Base-by-base conservation (phyloP, 2,329 filamentous ascomycete species). In the Hypoxylon rubiginosum region DNA sequence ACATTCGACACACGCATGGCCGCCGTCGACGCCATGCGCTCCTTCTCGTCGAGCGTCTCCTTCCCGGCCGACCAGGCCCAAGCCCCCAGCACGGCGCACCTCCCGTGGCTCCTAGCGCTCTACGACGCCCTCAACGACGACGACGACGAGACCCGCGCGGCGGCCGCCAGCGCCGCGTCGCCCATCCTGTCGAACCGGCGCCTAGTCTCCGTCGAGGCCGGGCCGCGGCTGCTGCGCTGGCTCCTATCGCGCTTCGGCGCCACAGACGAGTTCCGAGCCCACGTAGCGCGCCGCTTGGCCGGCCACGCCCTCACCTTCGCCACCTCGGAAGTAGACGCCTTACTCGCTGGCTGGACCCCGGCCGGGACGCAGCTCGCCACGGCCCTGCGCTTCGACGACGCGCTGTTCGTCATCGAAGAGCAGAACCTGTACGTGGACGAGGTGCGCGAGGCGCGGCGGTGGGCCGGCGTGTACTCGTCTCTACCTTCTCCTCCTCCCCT, bases 401-500 rank as follows among this genome's bases (percentile, higher is more conserved):
- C 90, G 3, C 86, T 99, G 0, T 99, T 99, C 76, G 90, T 87
- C 0, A 86, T 93, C 60, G 96, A 99, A 79, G 94, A 97, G 77
- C 94, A 97, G 76, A 99, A 99, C 76, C 84, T 97, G n/a, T 98
- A 93, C 77, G 83, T 95, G 53, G 95, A 98, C 76, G 90, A 94
- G 71, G 87, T 93, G 5, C 84, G 89, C 51, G 94, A 97, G 77
- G 84, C 89, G 3, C 80, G 84, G 17, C 77, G 88, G n/a, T 97
- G 94, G 93, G 80, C 84, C 0, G 77, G 77, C 15, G 81, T 87
- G 2, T 79, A 92, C 50, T 28, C 60, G 13, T 63, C 68, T 10
- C 53, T 68, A 11, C 57, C 58, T 9, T 24, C 64, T 24, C 21
- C 30, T 66, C 43, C 52, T 21, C n/a, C n/a, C n/a, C n/a, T n/a